Percentiles rank a stretch among this genome's conserved stretches.
Evolutionary conservation across 2,329 filamentous ascomycete genomes (phyloP).

Genomic region (Fusarium sarcochroum): DNA sequence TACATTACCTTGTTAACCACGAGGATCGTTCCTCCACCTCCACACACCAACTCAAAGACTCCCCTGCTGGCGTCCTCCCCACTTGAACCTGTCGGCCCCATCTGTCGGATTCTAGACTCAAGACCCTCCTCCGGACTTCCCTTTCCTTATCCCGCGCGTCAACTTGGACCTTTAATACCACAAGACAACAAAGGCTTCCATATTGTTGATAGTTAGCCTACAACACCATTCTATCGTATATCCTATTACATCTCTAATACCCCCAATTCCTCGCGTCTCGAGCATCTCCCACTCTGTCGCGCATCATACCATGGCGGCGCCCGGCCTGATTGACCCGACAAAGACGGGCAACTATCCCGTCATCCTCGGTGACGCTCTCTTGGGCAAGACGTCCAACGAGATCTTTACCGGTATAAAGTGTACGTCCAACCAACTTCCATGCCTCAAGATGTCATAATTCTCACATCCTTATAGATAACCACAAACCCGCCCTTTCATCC

Average conservation of each 20-base stretch:
- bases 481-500: constrained; percentile 69
- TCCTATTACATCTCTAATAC: background rate
- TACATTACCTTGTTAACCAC: background rate
- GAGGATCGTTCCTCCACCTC: background rate
- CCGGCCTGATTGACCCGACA: constrained; percentile 69
- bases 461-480: constrained; percentile 66
- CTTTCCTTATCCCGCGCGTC: constrained; percentile 31
- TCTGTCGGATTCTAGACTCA: constrained; percentile 28
- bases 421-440: constrained; percentile 55
- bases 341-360: constrained; percentile 74
- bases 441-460: background rate
- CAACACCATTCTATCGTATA: background rate
- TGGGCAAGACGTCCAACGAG: constrained; percentile 69
- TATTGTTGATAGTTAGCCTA: background rate
- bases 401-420: constrained; percentile 73
- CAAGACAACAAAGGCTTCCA: constrained; percentile 4
- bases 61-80: constrained; percentile 27
- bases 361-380: constrained; percentile 72
- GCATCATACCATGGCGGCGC: constrained; percentile 40
- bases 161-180: constrained; percentile 16
- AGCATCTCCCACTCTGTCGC: constrained; percentile 2
- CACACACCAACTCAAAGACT: background rate
- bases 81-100: constrained; percentile 26
- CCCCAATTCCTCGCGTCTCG: background rate
- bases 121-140: constrained; percentile 36